Evolutionary conservation across 805 yeast species (phyloP), one percentile per base, ranked within the genome.

Genomic region (Saccharomycopsis malanga): DNA sequence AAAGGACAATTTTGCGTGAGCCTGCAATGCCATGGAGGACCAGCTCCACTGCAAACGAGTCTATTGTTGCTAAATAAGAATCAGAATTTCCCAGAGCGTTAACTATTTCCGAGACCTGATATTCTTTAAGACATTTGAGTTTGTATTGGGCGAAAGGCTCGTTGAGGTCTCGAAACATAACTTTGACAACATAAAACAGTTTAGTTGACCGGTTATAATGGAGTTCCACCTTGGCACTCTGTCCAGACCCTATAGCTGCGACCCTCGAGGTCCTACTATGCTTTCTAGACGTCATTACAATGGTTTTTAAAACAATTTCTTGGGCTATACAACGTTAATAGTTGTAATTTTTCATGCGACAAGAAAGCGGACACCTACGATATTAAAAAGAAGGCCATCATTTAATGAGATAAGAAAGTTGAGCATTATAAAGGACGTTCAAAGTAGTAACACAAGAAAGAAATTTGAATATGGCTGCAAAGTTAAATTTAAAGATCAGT

Each of bases 161-260:
- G n/a, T 32, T 15, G 10, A n/a, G 32, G 3, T 23, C 46, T 3
- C 39, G 39, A 10, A 17, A 7, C 32, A 44, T 27, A 12, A 23
- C 24, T 21, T 44, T 44, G 30, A 36, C 29, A 22, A 30, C 22
- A 27, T 17, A 44, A 21, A 18, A n/a, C 17, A 6, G 36, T 7
- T 27, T 27, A 6, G 9, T 14, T 6, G 12, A 24, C 20, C 29
- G 25, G 14, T 29, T 39, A 22, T 15, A 17, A 25, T 42, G 39
- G 17, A 49, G 39, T 23, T 46, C 45, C 3, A 46, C 53, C 14
- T 34, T 42, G 7, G 48, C 29, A 10, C 45, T 42, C 36, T 38
- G 46, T 14, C 53, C 53, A 7, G 30, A 32, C 9, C 52, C 49
- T 23, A 48, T 42, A 10, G 20, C 34, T n/a, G 21, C 20, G 23